Conservation (phyloP, 2,329 filamentous ascomycete genomes). For the Aspergillus latus region DNA sequence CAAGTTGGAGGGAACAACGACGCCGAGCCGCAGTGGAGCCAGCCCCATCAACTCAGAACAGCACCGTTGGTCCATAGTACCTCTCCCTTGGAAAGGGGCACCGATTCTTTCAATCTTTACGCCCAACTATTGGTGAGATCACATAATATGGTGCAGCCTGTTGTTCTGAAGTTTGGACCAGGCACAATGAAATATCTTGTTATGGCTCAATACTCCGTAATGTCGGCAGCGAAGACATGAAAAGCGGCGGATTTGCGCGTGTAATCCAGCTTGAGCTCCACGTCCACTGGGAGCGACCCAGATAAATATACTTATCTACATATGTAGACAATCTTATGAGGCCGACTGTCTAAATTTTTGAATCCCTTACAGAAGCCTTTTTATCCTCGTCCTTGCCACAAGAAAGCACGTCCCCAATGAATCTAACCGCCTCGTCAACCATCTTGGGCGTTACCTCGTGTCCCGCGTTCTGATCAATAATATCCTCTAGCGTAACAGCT, state of each 20-base stretch:
- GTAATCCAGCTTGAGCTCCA: no score
- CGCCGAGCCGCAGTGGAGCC: constrained; percentile 31
- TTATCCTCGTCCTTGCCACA: constrained; percentile 20
- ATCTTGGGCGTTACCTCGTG: constrained; percentile 60
- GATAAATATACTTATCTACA: no score
- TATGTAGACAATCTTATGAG: no score
- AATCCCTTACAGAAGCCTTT: constrained; percentile 33
- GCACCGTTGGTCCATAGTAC: constrained; percentile 4
- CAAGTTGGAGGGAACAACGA: constrained; percentile 14
- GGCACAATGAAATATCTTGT: neutral
- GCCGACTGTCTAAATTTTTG: constrained; percentile 31
- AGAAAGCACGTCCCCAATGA: constrained; percentile 49
- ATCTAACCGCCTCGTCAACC: constrained; percentile 56
- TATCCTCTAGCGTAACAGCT: constrained; percentile 55
- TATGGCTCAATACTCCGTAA: neutral
- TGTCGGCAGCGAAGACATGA: neutral
- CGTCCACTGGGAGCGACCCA: no score
- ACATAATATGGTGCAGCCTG: neutral
- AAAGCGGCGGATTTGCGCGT: no score
- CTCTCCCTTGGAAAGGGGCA: constrained; percentile 9
- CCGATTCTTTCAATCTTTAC: constrained; percentile 1
- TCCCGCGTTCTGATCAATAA: constrained; percentile 56
- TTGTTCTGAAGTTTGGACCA: neutral
- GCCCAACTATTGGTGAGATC: neutral
- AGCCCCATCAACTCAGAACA: constrained; percentile 20